Evolutionary conservation across 306 rosid genomes (phyloP), one percentile per base, ranked within the genome.

Genomic region (Citrullus colocynthis): DNA sequence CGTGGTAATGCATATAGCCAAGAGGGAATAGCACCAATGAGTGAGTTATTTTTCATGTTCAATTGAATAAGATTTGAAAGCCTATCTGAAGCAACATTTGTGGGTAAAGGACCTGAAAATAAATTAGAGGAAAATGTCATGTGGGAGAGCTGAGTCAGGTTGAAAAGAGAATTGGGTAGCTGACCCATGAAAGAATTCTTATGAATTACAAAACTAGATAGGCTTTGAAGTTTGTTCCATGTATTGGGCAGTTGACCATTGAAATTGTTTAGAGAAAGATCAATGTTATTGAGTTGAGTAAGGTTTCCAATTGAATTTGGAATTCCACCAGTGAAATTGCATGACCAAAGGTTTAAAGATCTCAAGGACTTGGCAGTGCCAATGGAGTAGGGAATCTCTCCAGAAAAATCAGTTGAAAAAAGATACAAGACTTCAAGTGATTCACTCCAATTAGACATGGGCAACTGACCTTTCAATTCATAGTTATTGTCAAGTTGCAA

Each of bases 221-320:
- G 75, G 24, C 72, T 21, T n/a, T 69, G 17, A 11, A 80, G 80
- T 9, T 74, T 39, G 20, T 65, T 54, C 42, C 65, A 41, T 18
- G 74, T 21, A 5, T 45, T 54, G 48, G 83, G 67, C 4, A 83
- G 78, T 57, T 77, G 72, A 72, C 81, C 84, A 9, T 4, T 14
- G 65, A 84, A 1, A 2, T 56, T 54, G 34, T 84, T 84, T 6
- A 0, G 0, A 5, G 21, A 2, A 2, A 84, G 84, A 58, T 1
- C 0, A 30, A 81, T 65, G 1, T 3, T 21, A 58, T 0, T 58
- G 63, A 58, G 63, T 11, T 58, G 32, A 3, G 32, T 58, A 21
- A 58, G 65, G 65, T 59, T 24, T 21, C 37, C 65, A 4, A 59
- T 59, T 61, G 41, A 32, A 6, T 63, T 16, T 32, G 70, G 42